phyloP scores from a whole-genome alignment of 352 stramenopile species.

The Albugo candida region DNA sequence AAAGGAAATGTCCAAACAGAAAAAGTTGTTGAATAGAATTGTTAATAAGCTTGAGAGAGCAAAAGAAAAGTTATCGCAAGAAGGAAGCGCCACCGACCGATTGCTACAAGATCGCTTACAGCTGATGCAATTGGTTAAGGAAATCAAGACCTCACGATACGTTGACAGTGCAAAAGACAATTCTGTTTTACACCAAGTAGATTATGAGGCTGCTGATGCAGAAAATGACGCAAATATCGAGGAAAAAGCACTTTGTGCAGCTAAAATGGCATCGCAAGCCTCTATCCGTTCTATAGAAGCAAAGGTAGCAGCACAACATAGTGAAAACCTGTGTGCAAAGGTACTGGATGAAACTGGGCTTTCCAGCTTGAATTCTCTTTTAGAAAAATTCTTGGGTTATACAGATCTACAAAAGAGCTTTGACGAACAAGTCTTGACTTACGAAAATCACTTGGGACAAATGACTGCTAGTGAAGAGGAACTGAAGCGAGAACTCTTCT shows the following conservation, averaged over 20 bases:
- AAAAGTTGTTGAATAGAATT: conserved; percentile 35
- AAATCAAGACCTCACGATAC: not conserved
- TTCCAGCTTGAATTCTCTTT: conserved; percentile 52
- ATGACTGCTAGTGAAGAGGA: conserved; percentile 55
- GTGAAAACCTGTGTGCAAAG: conserved; percentile 64
- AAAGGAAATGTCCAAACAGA: conserved; percentile 31
- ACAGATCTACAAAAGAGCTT: conserved; percentile 66
- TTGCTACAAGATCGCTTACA: conserved; percentile 45
- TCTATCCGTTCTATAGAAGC: conserved; percentile 34
- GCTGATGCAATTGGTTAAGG: conserved; percentile 24
- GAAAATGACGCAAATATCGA: not conserved
- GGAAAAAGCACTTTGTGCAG: not conserved
- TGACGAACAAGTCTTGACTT: conserved; percentile 65
- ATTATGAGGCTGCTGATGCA: conserved; percentile 7
- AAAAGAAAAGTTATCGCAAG: conserved; percentile 36
- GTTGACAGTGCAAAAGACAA: not conserved
- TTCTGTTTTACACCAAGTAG: not conserved
- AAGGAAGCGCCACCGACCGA: conserved; percentile 42
- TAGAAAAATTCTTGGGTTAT: conserved; percentile 58
- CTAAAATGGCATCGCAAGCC: conserved; percentile 13
- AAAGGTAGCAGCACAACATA: conserved; percentile 61
- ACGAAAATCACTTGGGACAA: conserved; percentile 55
- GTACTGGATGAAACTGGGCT: conserved; percentile 66
- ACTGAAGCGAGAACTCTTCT: conserved; percentile 45
- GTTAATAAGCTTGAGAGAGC: conserved; percentile 43